Evolutionary conservation across 805 yeast species (phyloP).

Genomic region (Candida mattraensis): DNA sequence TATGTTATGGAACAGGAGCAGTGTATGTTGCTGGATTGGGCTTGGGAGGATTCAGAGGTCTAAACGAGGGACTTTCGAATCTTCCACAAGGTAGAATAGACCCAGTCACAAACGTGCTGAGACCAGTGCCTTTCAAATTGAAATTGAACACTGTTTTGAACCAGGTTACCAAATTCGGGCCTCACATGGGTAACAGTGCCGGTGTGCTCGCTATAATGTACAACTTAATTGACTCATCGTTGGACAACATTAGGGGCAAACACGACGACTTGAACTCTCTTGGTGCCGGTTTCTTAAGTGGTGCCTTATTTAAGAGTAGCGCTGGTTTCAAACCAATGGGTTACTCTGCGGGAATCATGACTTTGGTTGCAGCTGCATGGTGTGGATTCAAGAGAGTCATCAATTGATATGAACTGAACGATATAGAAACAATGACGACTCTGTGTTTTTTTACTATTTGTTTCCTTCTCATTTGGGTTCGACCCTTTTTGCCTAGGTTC

Average conservation of each 20-base stretch:
- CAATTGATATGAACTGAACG: slow-evolving; percentile 10
- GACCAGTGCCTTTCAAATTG: slow-evolving; percentile 73
- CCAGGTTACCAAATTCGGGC: slow-evolving; percentile 93
- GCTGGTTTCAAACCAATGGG: slow-evolving; percentile 88
- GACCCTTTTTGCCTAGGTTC: too few relatives aligned
- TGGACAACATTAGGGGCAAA: slow-evolving; percentile 81
- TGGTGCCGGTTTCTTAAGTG: slow-evolving; percentile 87
- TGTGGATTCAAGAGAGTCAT: slow-evolving; percentile 64
- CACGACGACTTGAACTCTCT: slow-evolving; percentile 86
- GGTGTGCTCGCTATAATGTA: slow-evolving; percentile 91
- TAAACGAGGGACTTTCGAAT: slow-evolving; percentile 79
- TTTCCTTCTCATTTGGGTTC: too few relatives aligned
- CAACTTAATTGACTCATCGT: slow-evolving; percentile 75
- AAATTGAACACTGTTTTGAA: slow-evolving; percentile 87
- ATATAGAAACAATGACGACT: slow-evolving; percentile 13
- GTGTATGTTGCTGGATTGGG: slow-evolving; percentile 86
- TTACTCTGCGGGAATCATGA: slow-evolving; percentile 77
- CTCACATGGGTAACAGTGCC: slow-evolving; percentile 90
- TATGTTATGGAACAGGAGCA: slow-evolving; percentile 97
- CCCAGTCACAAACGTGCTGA: slow-evolving; percentile 50
- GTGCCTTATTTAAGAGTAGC: slow-evolving; percentile 85
- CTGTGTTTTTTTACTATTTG: too few relatives aligned
- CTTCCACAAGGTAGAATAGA: slow-evolving; percentile 62
- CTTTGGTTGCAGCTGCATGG: slow-evolving; percentile 93
- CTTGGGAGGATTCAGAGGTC: slow-evolving; percentile 85